Evolutionary conservation across 352 stramenopile genomes (phyloP).

Genomic region (Sclerospora graminicola): DNA sequence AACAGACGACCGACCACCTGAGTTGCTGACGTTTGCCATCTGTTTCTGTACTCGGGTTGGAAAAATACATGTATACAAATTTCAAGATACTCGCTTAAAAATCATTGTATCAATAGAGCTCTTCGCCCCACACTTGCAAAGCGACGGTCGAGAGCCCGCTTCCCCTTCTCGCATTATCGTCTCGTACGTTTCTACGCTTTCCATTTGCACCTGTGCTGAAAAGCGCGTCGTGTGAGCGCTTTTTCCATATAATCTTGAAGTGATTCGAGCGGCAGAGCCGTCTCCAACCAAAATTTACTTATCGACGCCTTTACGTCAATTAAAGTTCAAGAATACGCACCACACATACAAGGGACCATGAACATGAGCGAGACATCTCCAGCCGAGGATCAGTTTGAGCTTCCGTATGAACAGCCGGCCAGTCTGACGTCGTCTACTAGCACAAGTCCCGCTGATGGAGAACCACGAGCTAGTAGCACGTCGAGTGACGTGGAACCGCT

Average conservation of each 20-base stretch:
- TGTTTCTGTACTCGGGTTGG: not conserved
- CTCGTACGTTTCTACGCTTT: not conserved
- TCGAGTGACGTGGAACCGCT: slow-evolving; percentile 19
- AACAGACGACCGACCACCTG: slow-evolving; percentile 10
- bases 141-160: slow-evolving; percentile 7
- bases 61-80: slow-evolving; percentile 1
- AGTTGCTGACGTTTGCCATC: slow-evolving; percentile 8
- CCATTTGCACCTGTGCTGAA: no score
- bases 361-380: slow-evolving; percentile 7
- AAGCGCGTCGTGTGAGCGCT: slow-evolving; percentile 4
- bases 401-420: slow-evolving; percentile 18
- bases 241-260: not conserved
- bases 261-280: slow-evolving; percentile 13
- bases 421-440: slow-evolving; percentile 31
- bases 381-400: slow-evolving; percentile 16
- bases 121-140: slow-evolving; percentile 3
- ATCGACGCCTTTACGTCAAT: slow-evolving; percentile 11
- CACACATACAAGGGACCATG: slow-evolving; percentile 11
- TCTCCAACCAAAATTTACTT: slow-evolving; percentile 1
- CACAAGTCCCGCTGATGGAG: slow-evolving; percentile 22
- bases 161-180: slow-evolving; percentile 9
- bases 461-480: slow-evolving; percentile 10
- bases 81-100: not conserved
- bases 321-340: not conserved
- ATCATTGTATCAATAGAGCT: not conserved